Evolutionary conservation across 805 yeast species (phyloP), one percentile per base, ranked within the genome.

Genomic region (Torulaspora delbrueckii): DNA sequence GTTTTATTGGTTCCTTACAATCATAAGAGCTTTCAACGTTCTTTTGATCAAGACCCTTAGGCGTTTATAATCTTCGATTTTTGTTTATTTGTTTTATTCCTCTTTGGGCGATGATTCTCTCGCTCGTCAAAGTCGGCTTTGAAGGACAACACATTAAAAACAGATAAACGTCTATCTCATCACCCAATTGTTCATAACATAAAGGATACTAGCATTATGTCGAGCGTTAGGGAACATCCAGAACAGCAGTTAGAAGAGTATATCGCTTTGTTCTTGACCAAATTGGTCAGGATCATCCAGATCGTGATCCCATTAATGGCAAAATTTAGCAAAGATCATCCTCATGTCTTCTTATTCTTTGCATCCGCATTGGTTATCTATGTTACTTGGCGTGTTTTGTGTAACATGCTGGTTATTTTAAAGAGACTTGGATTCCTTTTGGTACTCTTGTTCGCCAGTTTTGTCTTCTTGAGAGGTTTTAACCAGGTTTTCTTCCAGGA

Each of bases 401-500:
- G 57, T 45, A 69, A 66, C 46, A 51, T 66, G 4, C 48, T 55
- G 27, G 56, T 59, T 3, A 48, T 63, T 2, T 9, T 69, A 27
- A 69, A 57, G 46, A 50, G 58, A 24, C 12, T 57, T 0, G 16
- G 62, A 0, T 46, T 58, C n/a, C 13, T 62, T 0, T 12, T 45
- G 1, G 10, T 63, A 12, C 19, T 61, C 0, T 23, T 58, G 1
- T 10, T 60, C 0, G 53, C 43, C 3, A 36, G 58, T 5, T 59
- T 67, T 53, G 38, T 68, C 13, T 68, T 66, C 37, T n/a, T 60
- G 14, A 56, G 74, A 40, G 74, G 74, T 0, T 44, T 56, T 8
- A 56, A 55, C 9, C 57, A 51, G 16, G 53, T 58, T 35, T 25
- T 57, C 16, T 40, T 31, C 33, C 14, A 46, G 8, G 65, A 59